phyloP scores from a whole-genome alignment of 129 eudicot species.

The Lactuca saligna region DNA sequence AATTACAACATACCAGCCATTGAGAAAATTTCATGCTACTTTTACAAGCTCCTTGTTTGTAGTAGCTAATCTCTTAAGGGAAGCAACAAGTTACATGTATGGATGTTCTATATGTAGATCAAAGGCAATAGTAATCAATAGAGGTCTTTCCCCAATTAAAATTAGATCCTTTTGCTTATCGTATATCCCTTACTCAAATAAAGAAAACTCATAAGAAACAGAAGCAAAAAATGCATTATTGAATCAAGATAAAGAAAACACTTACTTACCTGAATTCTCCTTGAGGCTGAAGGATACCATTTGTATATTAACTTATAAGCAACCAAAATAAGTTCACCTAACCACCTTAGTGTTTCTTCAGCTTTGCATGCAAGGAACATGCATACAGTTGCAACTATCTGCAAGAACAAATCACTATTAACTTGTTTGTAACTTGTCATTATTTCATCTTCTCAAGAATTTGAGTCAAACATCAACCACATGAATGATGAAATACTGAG shows the following conservation, averaged over 20 bases:
- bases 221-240: background rate
- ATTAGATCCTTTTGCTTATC: constrained; percentile 59
- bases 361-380: constrained; percentile 81
- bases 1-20: constrained; percentile 57
- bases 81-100: constrained; percentile 67
- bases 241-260: constrained; percentile 11
- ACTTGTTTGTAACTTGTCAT: no score
- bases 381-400: constrained; percentile 70
- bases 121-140: constrained; percentile 58
- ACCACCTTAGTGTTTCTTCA: constrained; percentile 63
- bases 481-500: no score
- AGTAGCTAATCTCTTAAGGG: constrained; percentile 55
- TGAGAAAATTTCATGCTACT: constrained; percentile 85
- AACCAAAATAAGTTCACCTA: constrained; percentile 51
- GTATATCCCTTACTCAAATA: constrained; percentile 56
- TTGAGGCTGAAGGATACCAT: constrained; percentile 68
- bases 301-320: constrained; percentile 58
- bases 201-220: constrained; percentile 7
- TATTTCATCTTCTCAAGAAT: constrained; percentile 16
- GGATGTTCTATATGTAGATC: constrained; percentile 75
- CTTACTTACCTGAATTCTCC: constrained; percentile 56
- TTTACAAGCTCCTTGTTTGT: constrained; percentile 52
- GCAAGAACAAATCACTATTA: no score
- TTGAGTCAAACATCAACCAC: no score
- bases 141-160: constrained; percentile 54